Base-by-base conservation (phyloP, 176 grass and related monocot species). In the Carex kokanica region DNA sequence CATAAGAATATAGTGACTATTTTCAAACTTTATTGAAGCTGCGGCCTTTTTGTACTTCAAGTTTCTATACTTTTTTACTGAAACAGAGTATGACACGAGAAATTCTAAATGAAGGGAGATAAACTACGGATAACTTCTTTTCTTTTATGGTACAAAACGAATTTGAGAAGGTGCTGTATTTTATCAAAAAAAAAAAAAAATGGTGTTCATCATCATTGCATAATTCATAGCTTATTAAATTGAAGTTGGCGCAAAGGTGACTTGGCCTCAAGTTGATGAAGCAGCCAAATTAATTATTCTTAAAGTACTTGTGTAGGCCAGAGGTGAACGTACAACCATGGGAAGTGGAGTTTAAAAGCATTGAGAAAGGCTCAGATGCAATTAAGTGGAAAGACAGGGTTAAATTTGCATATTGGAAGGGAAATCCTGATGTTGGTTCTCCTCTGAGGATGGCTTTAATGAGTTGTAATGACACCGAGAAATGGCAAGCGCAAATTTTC, bases 241-340 rank as follows among this genome's bases (percentile, higher is more conserved):
- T 51, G 70, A 74, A 13, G 9, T 74, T 49, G 1, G 10, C 10
- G 5, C 49, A 3, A 51, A 74, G 12, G 51, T 0, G n/a, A 74
- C 43, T 20, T 74, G 18, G 40, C 38, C 43, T 49, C 8, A 25
- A 74, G 6, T 67, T 67, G 6, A 41, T 70, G 66, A 34, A 70
- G 34, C 65, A n/a, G 31, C 7, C 64, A 67, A 34, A 67, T 67
- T 17, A 67, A 52, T 73, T 47, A 25, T 51, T 74, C n/a, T 74
- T 24, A 51, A 23, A 74, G 49, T 24, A 21, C 36, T 53, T 58
- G 16, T 52, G 80, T 63, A 97, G 93, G 95, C 88, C 89, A 2
- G 95, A 95, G 79, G 91, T 93, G 84, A 91, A 95, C 78, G 93
- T 98, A 83, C 83, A 85, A 87, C 90, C 92, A 13, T 98, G 92